phyloP scores from a whole-genome alignment of 495 filamentous ascomycete genomes.

The Aspergillus bridgeri region DNA sequence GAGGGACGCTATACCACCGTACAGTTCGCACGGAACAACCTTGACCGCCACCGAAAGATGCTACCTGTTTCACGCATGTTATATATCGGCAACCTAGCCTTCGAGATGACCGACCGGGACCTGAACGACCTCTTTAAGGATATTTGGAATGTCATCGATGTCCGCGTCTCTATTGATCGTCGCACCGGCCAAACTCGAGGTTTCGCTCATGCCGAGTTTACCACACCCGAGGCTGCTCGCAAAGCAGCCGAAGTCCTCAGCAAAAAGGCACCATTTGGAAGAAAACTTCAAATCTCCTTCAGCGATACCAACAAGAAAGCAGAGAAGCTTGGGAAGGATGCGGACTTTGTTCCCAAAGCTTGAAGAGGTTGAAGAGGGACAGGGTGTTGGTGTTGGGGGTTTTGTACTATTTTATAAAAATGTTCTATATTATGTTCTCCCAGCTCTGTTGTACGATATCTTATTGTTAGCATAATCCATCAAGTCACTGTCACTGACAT shows the following conservation, averaged over 20 bases:
- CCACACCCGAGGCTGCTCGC: slow-evolving; percentile 57
- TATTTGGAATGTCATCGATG: slow-evolving; percentile 68
- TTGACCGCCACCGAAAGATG: slow-evolving; percentile 11
- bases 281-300: slow-evolving; percentile 66
- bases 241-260: slow-evolving; percentile 54
- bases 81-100: slow-evolving; percentile 87
- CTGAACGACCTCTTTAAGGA: slow-evolving; percentile 76
- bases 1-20: slow-evolving; percentile 74
- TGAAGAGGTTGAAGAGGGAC: too few relatives aligned
- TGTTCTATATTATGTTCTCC: too few relatives aligned
- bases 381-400: too few relatives aligned
- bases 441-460: too few relatives aligned
- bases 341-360: too few relatives aligned
- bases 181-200: slow-evolving; percentile 83
- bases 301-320: slow-evolving; percentile 16
- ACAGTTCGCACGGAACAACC: slow-evolving; percentile 45
- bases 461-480: neutral
- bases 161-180: slow-evolving; percentile 87
- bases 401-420: too few relatives aligned
- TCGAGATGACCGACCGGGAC: slow-evolving; percentile 84
- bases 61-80: slow-evolving; percentile 59
- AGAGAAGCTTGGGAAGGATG: neutral
- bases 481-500: neutral
- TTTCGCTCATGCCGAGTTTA: slow-evolving; percentile 88
- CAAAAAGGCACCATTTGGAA: slow-evolving; percentile 59